Percentiles rank a stretch among this genome's conserved stretches.
Conservation (phyloP, 192 early-diverging fungal genomes). For the Haplosporangium gracile region DNA sequence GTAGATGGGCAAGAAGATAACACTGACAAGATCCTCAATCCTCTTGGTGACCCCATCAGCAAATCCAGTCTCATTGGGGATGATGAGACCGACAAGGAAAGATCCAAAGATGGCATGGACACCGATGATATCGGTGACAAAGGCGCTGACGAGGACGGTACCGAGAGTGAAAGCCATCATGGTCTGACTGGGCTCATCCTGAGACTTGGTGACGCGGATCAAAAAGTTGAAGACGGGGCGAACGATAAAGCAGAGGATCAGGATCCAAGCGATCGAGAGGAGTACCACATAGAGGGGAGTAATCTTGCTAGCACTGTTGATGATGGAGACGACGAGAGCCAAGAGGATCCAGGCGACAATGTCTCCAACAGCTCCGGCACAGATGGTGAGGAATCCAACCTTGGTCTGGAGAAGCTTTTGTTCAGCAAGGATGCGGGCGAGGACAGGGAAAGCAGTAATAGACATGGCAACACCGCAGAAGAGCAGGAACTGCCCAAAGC, state of each 20-base stretch:
- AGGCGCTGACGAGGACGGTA: constrained; percentile 77
- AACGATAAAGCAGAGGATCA: constrained; percentile 77
- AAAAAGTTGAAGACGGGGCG: constrained; percentile 73
- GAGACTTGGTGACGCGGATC: constrained; percentile 62
- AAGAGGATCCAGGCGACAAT: constrained; percentile 86
- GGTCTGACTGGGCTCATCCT: constrained; percentile 66
- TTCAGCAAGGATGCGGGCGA: constrained; percentile 94
- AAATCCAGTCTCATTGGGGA: constrained; percentile 92
- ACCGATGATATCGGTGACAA: constrained; percentile 88
- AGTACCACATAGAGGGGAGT: constrained; percentile 89
- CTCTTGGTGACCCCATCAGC: constrained; percentile 90
- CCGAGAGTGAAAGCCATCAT: constrained; percentile 82
- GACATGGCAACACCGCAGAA: constrained; percentile 56
- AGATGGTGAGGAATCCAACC: constrained; percentile 87
- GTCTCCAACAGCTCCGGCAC: constrained; percentile 90
- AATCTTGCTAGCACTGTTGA: constrained; percentile 79
- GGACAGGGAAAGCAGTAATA: constrained; percentile 85
- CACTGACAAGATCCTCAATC: constrained; percentile 90
- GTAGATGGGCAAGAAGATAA: constrained; percentile 92
- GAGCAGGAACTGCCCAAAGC: constrained; percentile 50
- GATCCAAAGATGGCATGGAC: constrained; percentile 97
- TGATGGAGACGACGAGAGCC: constrained; percentile 87
- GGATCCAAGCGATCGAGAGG: constrained; percentile 71
- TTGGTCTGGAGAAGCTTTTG: constrained; percentile 83
- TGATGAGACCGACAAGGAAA: constrained; percentile 87